Base-by-base conservation (phyloP, 257 asterid genomes). In the Orobanche coerulescens region DNA sequence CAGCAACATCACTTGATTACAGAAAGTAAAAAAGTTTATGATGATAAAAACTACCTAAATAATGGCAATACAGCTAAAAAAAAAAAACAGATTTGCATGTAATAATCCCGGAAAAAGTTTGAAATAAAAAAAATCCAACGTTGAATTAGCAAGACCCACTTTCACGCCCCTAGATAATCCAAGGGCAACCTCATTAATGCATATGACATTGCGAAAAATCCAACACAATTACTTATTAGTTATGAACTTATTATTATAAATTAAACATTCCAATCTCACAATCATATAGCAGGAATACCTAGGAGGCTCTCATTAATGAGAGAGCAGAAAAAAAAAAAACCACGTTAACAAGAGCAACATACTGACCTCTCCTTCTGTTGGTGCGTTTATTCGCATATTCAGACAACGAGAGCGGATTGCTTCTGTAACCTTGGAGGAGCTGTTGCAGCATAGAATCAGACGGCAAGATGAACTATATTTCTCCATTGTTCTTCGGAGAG, bases 401-500 rank as follows among this genome's bases (percentile, higher is more conserved):
- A 93, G 76, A 79, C 98, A 93, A 74, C 98, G 88, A 69, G 97
- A 93, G 59, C 97, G 98, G 60, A 93, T 93, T 28, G 97, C 98
- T 82, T 89, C 98, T 53, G 85, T 82, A 70, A 93, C 98, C 76
- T 84, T 88, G 58, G 98, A 93, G 74, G 97, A 93, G 80, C 97
- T 89, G 80, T 89, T 93, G 75, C 97, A 86, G 81, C 98, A 93
- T 36, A 88, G 76, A 50, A 93, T 84, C 71, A 93, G 84, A 37
- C 96, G 88, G 75, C 98, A 93, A 25, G 95, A 89, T 22, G 91
- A 67, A 79, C 98, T 93, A 58, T 89, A 88, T 76, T 88, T 93
- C 88, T 93, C 98, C 98, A 93, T 93, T 70, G 97, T 93, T 76
- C 97, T 86, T 67, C 97, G 80, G 28, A 93, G 97, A 64, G 98